Percentiles rank a stretch among this genome's conserved stretches.
These are phyloP conservation scores for Letharia columbiana DNA, from an alignment of 495 filamentous ascomycete species.

Conservation along the genomic window DNA sequence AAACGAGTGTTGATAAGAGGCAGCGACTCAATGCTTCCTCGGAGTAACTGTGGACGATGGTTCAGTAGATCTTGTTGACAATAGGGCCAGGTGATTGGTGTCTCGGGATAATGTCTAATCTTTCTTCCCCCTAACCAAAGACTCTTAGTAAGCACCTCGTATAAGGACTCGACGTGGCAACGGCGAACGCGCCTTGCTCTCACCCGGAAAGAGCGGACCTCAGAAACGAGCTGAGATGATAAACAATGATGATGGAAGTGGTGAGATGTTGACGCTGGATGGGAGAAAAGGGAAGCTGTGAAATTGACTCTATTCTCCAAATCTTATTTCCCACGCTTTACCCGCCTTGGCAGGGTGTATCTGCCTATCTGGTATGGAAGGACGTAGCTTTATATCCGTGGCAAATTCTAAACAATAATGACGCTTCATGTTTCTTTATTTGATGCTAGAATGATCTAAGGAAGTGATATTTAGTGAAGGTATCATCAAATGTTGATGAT, in stretches of 20 bases:
- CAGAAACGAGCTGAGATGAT: constrained; percentile 9
- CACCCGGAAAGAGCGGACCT: background rate
- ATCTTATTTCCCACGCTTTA: background rate
- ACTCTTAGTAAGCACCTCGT: background rate
- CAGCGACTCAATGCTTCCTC: constrained; percentile 18
- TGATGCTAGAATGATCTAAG: background rate
- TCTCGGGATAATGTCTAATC: constrained; percentile 5
- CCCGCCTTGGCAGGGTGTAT: background rate
- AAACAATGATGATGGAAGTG: background rate
- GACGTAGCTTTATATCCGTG: background rate
- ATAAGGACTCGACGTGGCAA: constrained; percentile 2
- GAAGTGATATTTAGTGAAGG: background rate
- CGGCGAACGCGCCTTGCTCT: constrained; percentile 3
- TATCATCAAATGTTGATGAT: background rate
- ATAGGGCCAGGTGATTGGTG: constrained; percentile 11
- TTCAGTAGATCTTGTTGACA: constrained; percentile 4
- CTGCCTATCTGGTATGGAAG: background rate
- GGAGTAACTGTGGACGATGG: constrained; percentile 2
- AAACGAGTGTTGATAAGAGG: constrained; percentile 1
- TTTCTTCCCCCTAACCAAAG: constrained; percentile 9
- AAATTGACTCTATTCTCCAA: background rate
- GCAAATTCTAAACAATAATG: background rate
- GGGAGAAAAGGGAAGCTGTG: background rate
- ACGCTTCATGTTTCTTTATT: background rate
- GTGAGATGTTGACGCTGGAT: background rate